Conservation (phyloP, 106 monocot species). For the Dendrobium chrysotoxum region DNA sequence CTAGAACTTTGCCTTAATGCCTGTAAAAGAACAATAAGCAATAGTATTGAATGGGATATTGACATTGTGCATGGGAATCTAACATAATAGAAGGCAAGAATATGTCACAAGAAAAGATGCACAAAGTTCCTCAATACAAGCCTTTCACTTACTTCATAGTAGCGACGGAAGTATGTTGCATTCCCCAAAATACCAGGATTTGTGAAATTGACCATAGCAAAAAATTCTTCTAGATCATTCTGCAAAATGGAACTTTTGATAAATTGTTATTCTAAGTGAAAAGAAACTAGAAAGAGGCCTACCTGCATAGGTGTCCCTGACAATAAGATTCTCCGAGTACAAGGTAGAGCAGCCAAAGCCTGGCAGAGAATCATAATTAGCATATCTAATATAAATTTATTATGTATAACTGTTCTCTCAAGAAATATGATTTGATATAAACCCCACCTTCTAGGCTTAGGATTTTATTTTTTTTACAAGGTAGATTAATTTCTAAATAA, state of each 20-base stretch:
- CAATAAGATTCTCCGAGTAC: constrained; percentile 71
- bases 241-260: constrained; percentile 16
- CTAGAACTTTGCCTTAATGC: not conserved
- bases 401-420: no score
- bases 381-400: not conserved
- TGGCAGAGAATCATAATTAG: constrained; percentile 15
- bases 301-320: constrained; percentile 99
- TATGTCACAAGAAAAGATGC: not conserved
- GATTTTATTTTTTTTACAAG: no score
- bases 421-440: not conserved
- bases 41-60: not conserved
- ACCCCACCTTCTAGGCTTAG: no score
- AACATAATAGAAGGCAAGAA: not conserved
- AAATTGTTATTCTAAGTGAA: not conserved
- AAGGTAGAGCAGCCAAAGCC: constrained; percentile 93
- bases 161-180: constrained; percentile 73
- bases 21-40: not conserved
- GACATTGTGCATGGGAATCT: not conserved
- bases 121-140: not conserved
- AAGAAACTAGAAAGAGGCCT: not conserved
- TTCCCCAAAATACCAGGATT: constrained; percentile 96
- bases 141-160: constrained; percentile 76
- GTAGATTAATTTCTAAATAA: no score
- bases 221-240: constrained; percentile 98
- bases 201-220: constrained; percentile 98